Evolutionary conservation across 1,284 basidiomycete genomes (phyloP), one percentile per base, ranked within the genome.

Genomic region (Trichosporon sp.): DNA sequence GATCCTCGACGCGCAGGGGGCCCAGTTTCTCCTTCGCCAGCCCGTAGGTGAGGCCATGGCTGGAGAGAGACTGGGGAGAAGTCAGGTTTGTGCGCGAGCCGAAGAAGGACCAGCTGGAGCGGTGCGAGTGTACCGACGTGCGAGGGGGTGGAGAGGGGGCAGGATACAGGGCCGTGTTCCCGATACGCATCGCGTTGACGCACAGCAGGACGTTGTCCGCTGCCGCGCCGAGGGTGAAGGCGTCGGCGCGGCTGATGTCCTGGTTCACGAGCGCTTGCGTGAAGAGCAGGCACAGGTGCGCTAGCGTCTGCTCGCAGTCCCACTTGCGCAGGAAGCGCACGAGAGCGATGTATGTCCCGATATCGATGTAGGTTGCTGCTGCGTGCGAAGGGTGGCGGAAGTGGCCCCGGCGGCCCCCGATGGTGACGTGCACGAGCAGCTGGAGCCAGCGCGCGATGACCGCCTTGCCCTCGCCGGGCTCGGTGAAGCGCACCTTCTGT

Each of bases 201-300:
- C 59, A 63, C 32, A 63, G 59, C 14, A 37, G 32, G 12, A 63
- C 59, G 11, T 63, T 63, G 59, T 63, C 59, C 31, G 59, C 59
- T 14, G 32, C 59, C 16, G 59, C 59, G 7, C 59, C 59, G 2
- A 63, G 16, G 2, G 59, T 63, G 59, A 63, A 63, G 12, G 59
- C 59, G 35, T 63, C 59, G 7, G 59, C 59, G 16, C 59, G 31
- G 3, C 11, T 14, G 12, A 63, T 63, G 16, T 63, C 59, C 31
- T 63, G 59, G 32, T 63, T 63, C 31, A 63, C 59, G 31, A 63
- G 59, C 59, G 59, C 59, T 31, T 63, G 59, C 59, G 59, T 63
- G 31, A 63, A 32, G 4, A 63, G 59, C 59, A 63, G 59, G 59
- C 59, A 63, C 5, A 63, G 59, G 59, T 63, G 59, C 16, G 59